Percentiles rank a stretch among this genome's conserved stretches.
Evolutionary conservation across 768 basidiomycete species (phyloP).

Genomic region (Tremella fuciformis): DNA sequence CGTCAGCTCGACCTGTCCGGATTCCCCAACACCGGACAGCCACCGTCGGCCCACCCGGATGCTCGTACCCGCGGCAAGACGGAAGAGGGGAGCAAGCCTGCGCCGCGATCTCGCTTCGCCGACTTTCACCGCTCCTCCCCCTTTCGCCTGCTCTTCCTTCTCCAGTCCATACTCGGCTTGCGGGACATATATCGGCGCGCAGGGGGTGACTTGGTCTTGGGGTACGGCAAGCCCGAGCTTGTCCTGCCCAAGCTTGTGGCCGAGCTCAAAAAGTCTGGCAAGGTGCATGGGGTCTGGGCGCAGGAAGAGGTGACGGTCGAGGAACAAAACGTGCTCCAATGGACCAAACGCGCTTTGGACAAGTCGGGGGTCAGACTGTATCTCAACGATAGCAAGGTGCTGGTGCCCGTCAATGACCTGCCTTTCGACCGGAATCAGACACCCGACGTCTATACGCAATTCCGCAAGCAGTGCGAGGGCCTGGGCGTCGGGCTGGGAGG

Average conservation of each 20-base stretch:
- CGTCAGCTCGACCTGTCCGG: slow-evolving; percentile 52
- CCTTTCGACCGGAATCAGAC: slow-evolving; percentile 44
- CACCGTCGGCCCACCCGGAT: background rate
- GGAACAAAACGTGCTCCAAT: slow-evolving; percentile 14
- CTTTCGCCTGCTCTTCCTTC: slow-evolving; percentile 48
- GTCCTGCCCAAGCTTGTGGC: slow-evolving; percentile 48
- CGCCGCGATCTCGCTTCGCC: slow-evolving; percentile 29
- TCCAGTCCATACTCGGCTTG: slow-evolving; percentile 51
- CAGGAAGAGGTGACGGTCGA: slow-evolving; percentile 49
- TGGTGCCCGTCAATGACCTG: slow-evolving; percentile 47
- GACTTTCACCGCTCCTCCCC: slow-evolving; percentile 38
- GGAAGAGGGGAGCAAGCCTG: slow-evolving; percentile 16
- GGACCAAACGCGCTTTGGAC: slow-evolving; percentile 33
- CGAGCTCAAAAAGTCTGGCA: slow-evolving; percentile 35
- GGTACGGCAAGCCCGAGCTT: slow-evolving; percentile 53
- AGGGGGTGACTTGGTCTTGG: slow-evolving; percentile 51
- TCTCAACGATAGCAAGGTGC: slow-evolving; percentile 44
- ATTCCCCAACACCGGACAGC: slow-evolving; percentile 26
- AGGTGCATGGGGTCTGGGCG: slow-evolving; percentile 50
- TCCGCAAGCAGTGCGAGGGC: slow-evolving; percentile 54
- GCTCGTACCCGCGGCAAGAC: slow-evolving; percentile 16
- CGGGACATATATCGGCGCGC: slow-evolving; percentile 36
- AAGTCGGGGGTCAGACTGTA: slow-evolving; percentile 29
- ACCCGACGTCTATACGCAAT: slow-evolving; percentile 55
- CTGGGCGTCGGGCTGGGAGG: slow-evolving; percentile 38